Evolutionary conservation across 306 rosid genomes (phyloP).

Genomic region (Albizia julibrissin): DNA sequence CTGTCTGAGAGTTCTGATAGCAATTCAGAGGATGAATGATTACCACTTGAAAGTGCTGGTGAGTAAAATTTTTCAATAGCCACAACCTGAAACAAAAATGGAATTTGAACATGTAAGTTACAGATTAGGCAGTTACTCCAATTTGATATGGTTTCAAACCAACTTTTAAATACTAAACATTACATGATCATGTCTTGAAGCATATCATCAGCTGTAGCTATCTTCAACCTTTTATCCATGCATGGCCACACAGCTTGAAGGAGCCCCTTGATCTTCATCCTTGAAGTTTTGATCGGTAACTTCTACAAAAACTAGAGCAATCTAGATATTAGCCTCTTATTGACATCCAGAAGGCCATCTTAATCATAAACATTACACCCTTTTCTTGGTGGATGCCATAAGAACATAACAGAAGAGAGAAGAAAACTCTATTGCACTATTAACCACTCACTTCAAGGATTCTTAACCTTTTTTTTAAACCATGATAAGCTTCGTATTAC

Average conservation of each 20-base stretch:
- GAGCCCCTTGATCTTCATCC: slow-evolving; percentile 47
- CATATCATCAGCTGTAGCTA: slow-evolving; percentile 34
- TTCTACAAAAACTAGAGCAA: slow-evolving; percentile 44
- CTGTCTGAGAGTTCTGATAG: slow-evolving; percentile 48
- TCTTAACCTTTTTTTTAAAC: slow-evolving; percentile 3
- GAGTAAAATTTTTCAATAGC: slow-evolving; percentile 40
- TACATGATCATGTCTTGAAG: slow-evolving; percentile 56
- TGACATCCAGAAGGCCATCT: slow-evolving; percentile 2
- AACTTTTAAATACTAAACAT: slow-evolving; percentile 9
- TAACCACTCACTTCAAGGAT: slow-evolving; percentile 15
- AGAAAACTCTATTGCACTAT: background rate
- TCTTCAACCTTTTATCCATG: slow-evolving; percentile 56
- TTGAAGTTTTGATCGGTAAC: slow-evolving; percentile 81
- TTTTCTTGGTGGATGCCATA: slow-evolving; percentile 15
- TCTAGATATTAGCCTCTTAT: slow-evolving; percentile 15
- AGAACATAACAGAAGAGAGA: slow-evolving; percentile 12
- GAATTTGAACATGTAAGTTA: slow-evolving; percentile 26
- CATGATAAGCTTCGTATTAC: background rate
- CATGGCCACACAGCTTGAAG: slow-evolving; percentile 43
- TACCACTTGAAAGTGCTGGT: slow-evolving; percentile 35
- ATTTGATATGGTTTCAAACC: slow-evolving; percentile 10
- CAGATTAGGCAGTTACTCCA: slow-evolving; percentile 1
- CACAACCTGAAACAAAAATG: slow-evolving; percentile 47
- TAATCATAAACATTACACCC: slow-evolving; percentile 11
- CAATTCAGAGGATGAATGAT: slow-evolving; percentile 39